Evolutionary conservation across 2,329 filamentous ascomycete genomes (phyloP), one percentile per base, ranked within the genome.

Genomic region (Epicoccum nigrum): DNA sequence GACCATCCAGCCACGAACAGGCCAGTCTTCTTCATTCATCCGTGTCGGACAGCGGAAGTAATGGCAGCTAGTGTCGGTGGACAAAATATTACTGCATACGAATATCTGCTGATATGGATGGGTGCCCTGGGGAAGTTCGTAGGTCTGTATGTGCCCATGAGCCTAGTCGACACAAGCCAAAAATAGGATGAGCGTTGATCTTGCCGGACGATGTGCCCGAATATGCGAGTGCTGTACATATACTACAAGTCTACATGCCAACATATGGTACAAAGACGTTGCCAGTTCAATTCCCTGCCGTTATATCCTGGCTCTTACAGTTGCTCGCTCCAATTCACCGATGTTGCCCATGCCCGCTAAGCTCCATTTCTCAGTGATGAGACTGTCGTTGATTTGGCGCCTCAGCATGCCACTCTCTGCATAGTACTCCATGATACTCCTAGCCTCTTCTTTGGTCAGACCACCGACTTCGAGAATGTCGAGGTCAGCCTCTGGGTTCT

Each of bases 371-470:
- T 95, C 89, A 17, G 82, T 80, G 28, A 97, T 87, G 56, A 82
- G 80, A 57, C 78, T 78, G 67, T 92, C 86, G 64, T 89, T 86
- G 41, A 97, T 81, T 37, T 78, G 80, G 55, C 83, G 79, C 58
- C 89, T 83, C 68, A 96, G 71, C 69, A 96, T 79, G 11, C 93
- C 94, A 72, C 90, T 95, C 28, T 84, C 85, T 4, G 90, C 92
- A 81, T 93, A 97, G 77, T 97, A 97, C 77, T 97, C 92, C 85
- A 97, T 87, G 62, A 96, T 79, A 1, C 85, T 82, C 53, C 87
- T 83, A 9, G 90, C 86, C 76, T 97, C 93, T 2, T 81, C 76
- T 74, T 87, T 89, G 63, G 79, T 87, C 60, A 97, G 66, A 7
- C 90, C 88, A 33, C 82, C 80, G 16, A 96, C 69, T 16, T 83